phyloP scores from a whole-genome alignment of 495 filamentous ascomycete genomes.

The Sphaerosporella brunnea region DNA sequence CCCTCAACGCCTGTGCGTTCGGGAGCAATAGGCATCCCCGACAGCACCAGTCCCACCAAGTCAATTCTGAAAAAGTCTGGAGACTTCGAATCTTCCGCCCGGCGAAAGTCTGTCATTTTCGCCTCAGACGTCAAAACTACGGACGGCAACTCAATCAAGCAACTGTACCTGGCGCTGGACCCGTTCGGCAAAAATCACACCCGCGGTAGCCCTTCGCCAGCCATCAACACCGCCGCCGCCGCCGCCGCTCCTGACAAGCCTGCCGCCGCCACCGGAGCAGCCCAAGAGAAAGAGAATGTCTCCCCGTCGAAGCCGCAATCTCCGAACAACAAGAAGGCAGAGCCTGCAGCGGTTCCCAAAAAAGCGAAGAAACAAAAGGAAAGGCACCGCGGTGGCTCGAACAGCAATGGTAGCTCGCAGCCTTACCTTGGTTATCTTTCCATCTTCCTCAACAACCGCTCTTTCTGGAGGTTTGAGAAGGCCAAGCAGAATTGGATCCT shows the following conservation, averaged over 20 bases:
- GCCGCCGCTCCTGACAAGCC: background rate
- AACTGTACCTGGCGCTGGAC: slow-evolving; percentile 14
- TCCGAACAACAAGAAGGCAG: slow-evolving; percentile 9
- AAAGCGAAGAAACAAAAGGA: background rate
- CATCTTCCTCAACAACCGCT: slow-evolving; percentile 13
- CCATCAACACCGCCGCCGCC: background rate
- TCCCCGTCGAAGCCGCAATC: slow-evolving; percentile 13
- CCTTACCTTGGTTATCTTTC: slow-evolving; percentile 16
- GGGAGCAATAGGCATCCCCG: background rate
- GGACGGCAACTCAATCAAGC: slow-evolving; percentile 15
- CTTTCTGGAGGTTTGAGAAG: slow-evolving; percentile 23
- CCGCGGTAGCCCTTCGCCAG: background rate
- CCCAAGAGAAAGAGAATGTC: slow-evolving; percentile 1
- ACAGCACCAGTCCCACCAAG: background rate
- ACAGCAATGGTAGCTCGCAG: background rate
- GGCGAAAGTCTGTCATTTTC: slow-evolving; percentile 23
- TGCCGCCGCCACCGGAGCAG: slow-evolving; percentile 5
- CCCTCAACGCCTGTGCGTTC: background rate
- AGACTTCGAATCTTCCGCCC: background rate
- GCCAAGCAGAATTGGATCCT: slow-evolving; percentile 26
- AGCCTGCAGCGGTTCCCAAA: slow-evolving; percentile 4
- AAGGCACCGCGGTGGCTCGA: slow-evolving; percentile 4
- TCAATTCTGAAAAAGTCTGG: slow-evolving; percentile 1
- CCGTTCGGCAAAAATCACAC: slow-evolving; percentile 12
- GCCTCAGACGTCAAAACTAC: slow-evolving; percentile 17